Evolutionary conservation across 2,329 filamentous ascomycete genomes (phyloP), one percentile per base, ranked within the genome.

Genomic region (Capronia americana): DNA sequence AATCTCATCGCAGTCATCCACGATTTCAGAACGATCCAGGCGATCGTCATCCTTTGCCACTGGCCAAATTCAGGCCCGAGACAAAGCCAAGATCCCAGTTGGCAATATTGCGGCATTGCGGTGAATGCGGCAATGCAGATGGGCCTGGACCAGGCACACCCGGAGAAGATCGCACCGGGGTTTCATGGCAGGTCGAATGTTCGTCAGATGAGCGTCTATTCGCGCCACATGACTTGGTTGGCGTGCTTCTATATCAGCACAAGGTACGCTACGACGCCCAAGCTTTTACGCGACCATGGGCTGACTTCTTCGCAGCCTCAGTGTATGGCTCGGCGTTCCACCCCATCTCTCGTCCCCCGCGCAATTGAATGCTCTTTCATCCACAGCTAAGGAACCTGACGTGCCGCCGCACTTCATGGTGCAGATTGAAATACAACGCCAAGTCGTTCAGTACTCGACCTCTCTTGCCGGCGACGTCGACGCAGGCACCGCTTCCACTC

Each of bases 121-220:
- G 10, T 64, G 44, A 64, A 64, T 20, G 24, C 63, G 10, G 63
- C 63, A 2, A 60, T 65, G 63, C 63, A 65, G 23, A 65, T 65
- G 56, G 56, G 46, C 1, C 8, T 65, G 44, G 56, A 65, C 55
- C 46, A 65, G 20, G 46, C 26, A n/a, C 38, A 50, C 14, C 56
- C 63, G 3, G 63, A 57, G n/a, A 28, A 34, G 23, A 23, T 53
- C 14, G 20, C 50, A 20, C 55, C 63, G 8, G 46, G 55, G 8
- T 60, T 56, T 32, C n/a, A 44, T 24, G 56, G 62, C 17, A 32
- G 17, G 20, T 53, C 30, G 11, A 59, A 64, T 11, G 46, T 46
- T 7, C 55, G 44, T 28, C 55, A 59, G 7, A 60, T 64, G 62
- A 59, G 55, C 38, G 30, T 55, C 5, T 54, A 44, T 28, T 54